phyloP scores from a whole-genome alignment of 2,329 filamentous ascomycete species.

The Dactylellina leptospora region DNA sequence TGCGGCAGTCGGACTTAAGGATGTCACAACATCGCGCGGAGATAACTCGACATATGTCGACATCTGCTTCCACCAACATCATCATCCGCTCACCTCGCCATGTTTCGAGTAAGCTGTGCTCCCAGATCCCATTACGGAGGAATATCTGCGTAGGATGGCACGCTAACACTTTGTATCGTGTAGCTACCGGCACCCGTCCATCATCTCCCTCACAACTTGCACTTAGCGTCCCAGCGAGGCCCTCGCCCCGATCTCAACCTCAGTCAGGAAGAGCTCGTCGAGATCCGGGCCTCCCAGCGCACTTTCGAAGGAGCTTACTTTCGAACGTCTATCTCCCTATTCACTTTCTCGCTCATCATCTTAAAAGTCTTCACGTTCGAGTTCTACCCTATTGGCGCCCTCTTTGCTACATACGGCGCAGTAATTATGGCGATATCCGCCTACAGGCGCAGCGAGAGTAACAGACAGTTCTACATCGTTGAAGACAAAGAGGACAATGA shows the following conservation, averaged over 20 bases:
- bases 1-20: not conserved
- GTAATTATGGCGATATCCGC: slow-evolving; percentile 83
- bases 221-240: slow-evolving; percentile 9
- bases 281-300: slow-evolving; percentile 91
- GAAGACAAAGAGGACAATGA: slow-evolving; percentile 51
- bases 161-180: not conserved
- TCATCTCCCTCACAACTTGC: slow-evolving; percentile 29
- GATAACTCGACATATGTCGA: not conserved
- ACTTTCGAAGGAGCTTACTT: slow-evolving; percentile 98
- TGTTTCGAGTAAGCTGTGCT: slow-evolving; percentile 3
- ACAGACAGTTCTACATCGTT: slow-evolving; percentile 82
- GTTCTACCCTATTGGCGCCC: slow-evolving; percentile 95
- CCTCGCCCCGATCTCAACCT: slow-evolving; percentile 61
- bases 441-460: slow-evolving; percentile 88
- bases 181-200: slow-evolving; percentile 34
- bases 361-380: slow-evolving; percentile 96
- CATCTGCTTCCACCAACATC: no score
- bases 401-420: slow-evolving; percentile 90
- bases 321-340: slow-evolving; percentile 90
- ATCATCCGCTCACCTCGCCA: no score
- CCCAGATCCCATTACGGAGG: not conserved
- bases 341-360: slow-evolving; percentile 92
- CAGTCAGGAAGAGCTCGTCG: slow-evolving; percentile 84
- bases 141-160: not conserved
- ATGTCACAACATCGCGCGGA: not conserved